Base-by-base conservation (phyloP, 208 protist species). In the Crithidia expoeki region DNA sequence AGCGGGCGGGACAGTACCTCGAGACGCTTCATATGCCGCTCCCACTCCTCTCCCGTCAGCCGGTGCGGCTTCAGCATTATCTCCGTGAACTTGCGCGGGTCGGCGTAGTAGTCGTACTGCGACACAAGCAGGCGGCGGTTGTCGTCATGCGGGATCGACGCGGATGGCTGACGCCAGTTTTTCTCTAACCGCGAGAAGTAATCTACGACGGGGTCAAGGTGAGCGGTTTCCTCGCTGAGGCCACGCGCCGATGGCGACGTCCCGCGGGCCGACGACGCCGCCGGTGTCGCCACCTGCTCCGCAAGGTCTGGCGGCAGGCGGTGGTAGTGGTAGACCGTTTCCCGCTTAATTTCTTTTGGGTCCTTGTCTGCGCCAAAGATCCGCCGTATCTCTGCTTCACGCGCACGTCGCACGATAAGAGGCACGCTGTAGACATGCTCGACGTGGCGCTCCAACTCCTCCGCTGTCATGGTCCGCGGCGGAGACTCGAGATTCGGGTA, bases 351-450 rank as follows among this genome's bases (percentile, higher is more conserved):
- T 33, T 42, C 33, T 33, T 71, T 55, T 6, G 50, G 19, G 21
- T 76, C 68, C n/a, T 73, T 77, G 34, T 74, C 30, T 10, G 75
- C 40, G 34, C 82, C 84, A 32, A 89, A 81, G 28, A 82, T 76
- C n/a, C 55, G 40, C 23, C 79, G 65, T 21, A 79, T 64, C 55
- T 90, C 76, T 25, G 55, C 40, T 56, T 83, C 72, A 28, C 84
- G 81, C 17, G 70, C 52, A 9, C 62, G 59, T n/a, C 72, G 72
- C 19, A 75, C 66, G 17, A 74, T 83, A 33, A 94, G 17, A 10
- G 84, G 84, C 28, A 91, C 76, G 53, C 69, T 77, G 79, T 95
- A 93, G 38, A 95, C 68, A 36, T 82, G 86, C 49, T 85, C 64
- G 28, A 95, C 73, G 64, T 93, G 90, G 12, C 55, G 46, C 34